Evolutionary conservation across 1,284 basidiomycete species (phyloP).

Genomic region (Sanghuangporus weigelae): DNA sequence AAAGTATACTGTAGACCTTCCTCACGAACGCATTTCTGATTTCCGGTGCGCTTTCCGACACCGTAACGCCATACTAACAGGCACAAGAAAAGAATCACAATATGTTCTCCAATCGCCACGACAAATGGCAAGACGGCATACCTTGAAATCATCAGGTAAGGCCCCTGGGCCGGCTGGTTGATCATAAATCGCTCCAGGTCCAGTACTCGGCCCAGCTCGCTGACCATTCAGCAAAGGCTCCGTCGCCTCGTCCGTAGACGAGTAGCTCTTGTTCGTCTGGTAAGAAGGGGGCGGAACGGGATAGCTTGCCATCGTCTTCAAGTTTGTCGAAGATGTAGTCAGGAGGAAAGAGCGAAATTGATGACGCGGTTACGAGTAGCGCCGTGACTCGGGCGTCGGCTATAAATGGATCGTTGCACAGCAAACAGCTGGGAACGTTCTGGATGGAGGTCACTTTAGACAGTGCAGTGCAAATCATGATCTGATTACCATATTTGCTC

Average conservation of each 20-base stretch:
- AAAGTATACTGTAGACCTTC: constrained; percentile 77
- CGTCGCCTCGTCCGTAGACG: constrained; percentile 31
- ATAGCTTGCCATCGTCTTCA: constrained; percentile 31
- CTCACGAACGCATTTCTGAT: constrained; percentile 72
- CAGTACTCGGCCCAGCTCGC: constrained; percentile 35
- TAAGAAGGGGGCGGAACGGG: constrained; percentile 54
- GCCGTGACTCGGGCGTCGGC: background rate
- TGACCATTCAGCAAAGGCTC: constrained; percentile 47
- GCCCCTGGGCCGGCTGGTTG: constrained; percentile 57
- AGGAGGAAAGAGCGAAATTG: background rate
- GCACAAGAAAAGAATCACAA: background rate
- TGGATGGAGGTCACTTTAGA: background rate
- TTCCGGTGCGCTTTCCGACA: constrained; percentile 66
- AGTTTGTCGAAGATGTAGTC: background rate
- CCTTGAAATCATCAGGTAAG: constrained; percentile 82
- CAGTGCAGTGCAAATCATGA: background rate
- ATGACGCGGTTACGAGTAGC: background rate
- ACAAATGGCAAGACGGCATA: constrained; percentile 25
- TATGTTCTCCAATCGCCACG: constrained; percentile 10
- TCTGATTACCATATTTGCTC: background rate
- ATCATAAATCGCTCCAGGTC: constrained; percentile 51
- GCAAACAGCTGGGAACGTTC: background rate
- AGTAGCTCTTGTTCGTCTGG: constrained; percentile 31
- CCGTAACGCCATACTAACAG: constrained; percentile 69
- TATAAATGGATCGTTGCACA: background rate